These are phyloP conservation scores for Fraxinus cuspidata DNA, from an alignment of 257 asterid genomes.

Conservation along the genomic window DNA sequence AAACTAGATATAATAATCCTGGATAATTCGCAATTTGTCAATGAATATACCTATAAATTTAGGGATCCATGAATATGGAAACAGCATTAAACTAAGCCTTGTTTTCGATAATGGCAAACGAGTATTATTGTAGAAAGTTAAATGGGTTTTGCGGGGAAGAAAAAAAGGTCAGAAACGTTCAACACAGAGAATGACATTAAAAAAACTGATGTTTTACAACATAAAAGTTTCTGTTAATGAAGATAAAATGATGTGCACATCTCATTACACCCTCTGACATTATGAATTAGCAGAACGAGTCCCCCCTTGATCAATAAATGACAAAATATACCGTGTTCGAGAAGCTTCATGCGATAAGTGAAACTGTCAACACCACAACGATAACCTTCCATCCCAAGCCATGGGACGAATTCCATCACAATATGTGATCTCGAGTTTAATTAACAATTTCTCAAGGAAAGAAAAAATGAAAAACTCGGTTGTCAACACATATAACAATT, in stretches of 20 bases:
- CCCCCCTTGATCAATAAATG: conserved; percentile 18
- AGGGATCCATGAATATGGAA: not conserved
- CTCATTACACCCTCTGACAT: conserved; percentile 16
- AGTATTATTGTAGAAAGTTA: not conserved
- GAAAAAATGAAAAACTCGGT: not conserved
- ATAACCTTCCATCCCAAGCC: conserved; percentile 26
- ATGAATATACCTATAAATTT: not conserved
- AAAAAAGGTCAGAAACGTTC: not conserved
- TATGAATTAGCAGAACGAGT: conserved; percentile 18
- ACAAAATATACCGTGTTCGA: not conserved
- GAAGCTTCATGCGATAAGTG: conserved; percentile 36
- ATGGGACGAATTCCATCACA: conserved; percentile 20
- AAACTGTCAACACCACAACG: conserved; percentile 12
- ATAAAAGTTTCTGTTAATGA: not conserved
- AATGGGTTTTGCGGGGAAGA: not conserved
- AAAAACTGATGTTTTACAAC: conserved; percentile 8
- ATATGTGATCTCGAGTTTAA: conserved; percentile 18
- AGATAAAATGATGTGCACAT: conserved; percentile 8
- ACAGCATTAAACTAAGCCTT: not conserved
- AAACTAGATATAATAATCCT: not conserved
- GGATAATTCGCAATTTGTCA: not conserved
- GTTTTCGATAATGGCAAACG: not conserved
- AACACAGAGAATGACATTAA: not conserved
- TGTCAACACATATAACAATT: conserved; percentile 1
- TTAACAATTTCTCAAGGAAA: conserved; percentile 14